A percentile compares a stretch with the other conserved stretches of the same genome.
Conservation (phyloP, 1,139 yeast species). For the Pichia sp. region DNA sequence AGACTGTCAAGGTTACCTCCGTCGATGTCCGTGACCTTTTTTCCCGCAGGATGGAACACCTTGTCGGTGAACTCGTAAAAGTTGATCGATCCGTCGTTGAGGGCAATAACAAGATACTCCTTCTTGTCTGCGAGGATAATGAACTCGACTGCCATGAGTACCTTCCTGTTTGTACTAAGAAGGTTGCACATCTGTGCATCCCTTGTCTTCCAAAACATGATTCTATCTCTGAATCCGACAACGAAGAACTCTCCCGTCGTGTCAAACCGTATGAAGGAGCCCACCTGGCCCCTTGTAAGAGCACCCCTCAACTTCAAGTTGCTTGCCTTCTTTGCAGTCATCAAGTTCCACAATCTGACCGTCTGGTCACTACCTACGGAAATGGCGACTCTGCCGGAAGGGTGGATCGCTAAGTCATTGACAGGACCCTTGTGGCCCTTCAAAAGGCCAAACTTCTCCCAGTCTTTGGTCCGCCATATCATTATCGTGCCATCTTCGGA, state of each 20-base stretch:
- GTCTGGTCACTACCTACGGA: constrained; percentile 85
- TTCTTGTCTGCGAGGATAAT: constrained; percentile 38
- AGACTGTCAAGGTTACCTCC: constrained; percentile 25
- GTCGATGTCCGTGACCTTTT: constrained; percentile 14
- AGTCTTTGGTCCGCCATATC: constrained; percentile 93
- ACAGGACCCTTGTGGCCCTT: constrained; percentile 79
- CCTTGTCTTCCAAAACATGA: constrained; percentile 63
- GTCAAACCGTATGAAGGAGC: constrained; percentile 65
- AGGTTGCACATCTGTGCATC: constrained; percentile 55
- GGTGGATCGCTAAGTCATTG: constrained; percentile 84
- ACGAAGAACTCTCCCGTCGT: constrained; percentile 62
- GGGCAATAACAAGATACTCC: constrained; percentile 65
- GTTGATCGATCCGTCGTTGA: constrained; percentile 66
- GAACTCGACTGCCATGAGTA: constrained; percentile 68
- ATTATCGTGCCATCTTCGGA: constrained; percentile 88
- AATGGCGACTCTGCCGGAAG: constrained; percentile 86
- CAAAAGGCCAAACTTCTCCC: constrained; percentile 87
- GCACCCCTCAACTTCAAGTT: constrained; percentile 68
- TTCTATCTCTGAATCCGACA: constrained; percentile 65
- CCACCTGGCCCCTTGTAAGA: constrained; percentile 59
- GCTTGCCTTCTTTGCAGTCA: constrained; percentile 97
- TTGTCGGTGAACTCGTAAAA: constrained; percentile 45
- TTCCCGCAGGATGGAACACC: constrained; percentile 27
- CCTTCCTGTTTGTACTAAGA: constrained; percentile 35
- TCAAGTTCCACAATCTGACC: constrained; percentile 85